Percentiles rank a stretch among this genome's conserved stretches.
Evolutionary conservation across 768 basidiomycete genomes (phyloP).

Genomic region (Suillus fuscotomentosus): DNA sequence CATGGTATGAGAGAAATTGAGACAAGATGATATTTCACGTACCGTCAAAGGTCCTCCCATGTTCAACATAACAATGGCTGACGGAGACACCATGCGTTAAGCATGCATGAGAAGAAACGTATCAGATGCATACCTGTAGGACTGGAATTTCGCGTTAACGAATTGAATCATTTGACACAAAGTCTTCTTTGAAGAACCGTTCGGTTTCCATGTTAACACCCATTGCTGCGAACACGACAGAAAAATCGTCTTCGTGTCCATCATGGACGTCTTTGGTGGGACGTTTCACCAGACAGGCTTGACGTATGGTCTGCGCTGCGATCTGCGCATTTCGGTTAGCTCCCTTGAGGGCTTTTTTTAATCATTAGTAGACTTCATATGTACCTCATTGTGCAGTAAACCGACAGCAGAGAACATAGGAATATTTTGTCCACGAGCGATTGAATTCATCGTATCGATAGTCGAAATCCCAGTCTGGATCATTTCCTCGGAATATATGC

Average conservation of each 20-base stretch:
- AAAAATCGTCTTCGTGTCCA: constrained; percentile 99
- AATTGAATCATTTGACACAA: constrained; percentile 67
- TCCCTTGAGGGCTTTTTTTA: background rate
- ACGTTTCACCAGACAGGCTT: constrained; percentile 94
- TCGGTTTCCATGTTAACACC: constrained; percentile 99
- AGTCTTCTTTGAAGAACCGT: constrained; percentile 99
- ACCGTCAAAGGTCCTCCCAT: constrained; percentile 98
- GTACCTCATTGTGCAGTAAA: constrained; percentile 96
- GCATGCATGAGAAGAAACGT: constrained; percentile 9
- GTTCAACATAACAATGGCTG: constrained; percentile 95
- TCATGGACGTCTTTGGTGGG: constrained; percentile 98
- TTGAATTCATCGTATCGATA: constrained; percentile 97
- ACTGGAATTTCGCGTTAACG: constrained; percentile 34
- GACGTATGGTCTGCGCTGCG: constrained; percentile 99
- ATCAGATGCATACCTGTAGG: constrained; percentile 52
- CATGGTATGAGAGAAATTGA: constrained; percentile 5
- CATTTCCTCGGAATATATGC: constrained; percentile 99
- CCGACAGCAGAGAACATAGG: constrained; percentile 99
- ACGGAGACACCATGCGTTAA: constrained; percentile 19
- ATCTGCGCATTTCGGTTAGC: constrained; percentile 54
- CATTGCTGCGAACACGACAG: constrained; percentile 99
- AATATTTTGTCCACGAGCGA: constrained; percentile 99
- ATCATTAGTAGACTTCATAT: constrained; percentile 5
- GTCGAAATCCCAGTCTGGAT: constrained; percentile 99
- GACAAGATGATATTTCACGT: constrained; percentile 24